Conservation (phyloP, 345 rosid species). For the Arabis hirsuta region DNA sequence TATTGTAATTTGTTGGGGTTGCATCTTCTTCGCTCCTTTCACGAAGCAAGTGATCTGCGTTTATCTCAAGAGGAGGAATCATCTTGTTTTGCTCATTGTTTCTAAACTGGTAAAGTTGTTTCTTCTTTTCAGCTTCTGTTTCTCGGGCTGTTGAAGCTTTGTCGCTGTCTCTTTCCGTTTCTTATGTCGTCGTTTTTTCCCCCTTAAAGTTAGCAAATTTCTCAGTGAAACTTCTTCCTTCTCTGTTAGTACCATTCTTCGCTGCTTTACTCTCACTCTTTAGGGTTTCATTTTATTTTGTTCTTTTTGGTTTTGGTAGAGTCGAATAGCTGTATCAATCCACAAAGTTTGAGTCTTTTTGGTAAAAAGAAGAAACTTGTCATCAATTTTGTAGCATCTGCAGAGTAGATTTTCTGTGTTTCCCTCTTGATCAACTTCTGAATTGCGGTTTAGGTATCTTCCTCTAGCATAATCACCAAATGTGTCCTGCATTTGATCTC, state of each 20-base stretch:
- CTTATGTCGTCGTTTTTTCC: neutral
- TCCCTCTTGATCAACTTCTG: conserved; percentile 26
- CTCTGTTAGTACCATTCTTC: conserved; percentile 26
- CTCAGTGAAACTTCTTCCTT: conserved; percentile 22
- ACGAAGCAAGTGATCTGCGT: conserved; percentile 21
- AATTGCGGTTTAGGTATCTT: conserved; percentile 1
- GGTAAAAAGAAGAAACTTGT: neutral
- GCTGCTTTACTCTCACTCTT: conserved; percentile 35
- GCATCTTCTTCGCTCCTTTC: neutral
- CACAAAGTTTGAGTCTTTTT: conserved; percentile 25
- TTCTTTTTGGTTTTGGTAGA: neutral
- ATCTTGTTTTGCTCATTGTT: conserved; percentile 7
- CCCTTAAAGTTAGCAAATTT: conserved; percentile 33
- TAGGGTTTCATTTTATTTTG: conserved; percentile 3
- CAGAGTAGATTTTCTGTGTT: conserved; percentile 20
- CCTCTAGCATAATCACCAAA: neutral
- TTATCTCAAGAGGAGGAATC: conserved; percentile 27
- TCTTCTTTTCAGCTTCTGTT: conserved; percentile 1
- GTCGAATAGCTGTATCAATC: conserved; percentile 12
- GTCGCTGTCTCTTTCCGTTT: conserved; percentile 14
- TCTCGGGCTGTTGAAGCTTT: neutral
- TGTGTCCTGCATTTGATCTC: conserved; percentile 20
- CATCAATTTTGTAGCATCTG: conserved; percentile 13
- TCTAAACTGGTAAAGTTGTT: conserved; percentile 32
- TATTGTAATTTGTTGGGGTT: neutral